Base-by-base conservation (phyloP, 768 basidiomycete species). In the Coprinellus aureogranulatus region DNA sequence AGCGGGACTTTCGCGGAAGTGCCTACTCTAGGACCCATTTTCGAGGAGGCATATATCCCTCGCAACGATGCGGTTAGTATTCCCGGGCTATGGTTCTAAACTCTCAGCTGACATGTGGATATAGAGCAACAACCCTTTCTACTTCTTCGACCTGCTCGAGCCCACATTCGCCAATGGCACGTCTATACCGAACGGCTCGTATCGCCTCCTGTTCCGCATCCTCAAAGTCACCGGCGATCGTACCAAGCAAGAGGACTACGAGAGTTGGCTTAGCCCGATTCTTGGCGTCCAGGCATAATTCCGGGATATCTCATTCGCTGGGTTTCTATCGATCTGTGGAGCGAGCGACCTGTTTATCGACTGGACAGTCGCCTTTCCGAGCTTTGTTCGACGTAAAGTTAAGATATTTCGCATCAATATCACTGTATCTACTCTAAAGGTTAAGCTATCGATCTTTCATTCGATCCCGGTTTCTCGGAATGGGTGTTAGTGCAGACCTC, bases 21-120 rank as follows among this genome's bases (percentile, higher is more conserved):
- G 41, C 65, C 70, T 59, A 69, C 79, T 34, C n/a, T 86, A n/a
- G 85, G 85, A 14, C 68, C 78, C 16, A 62, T 88, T 4, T 72
- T 70, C 34, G 77, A 82, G 56, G 62, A 74, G 11, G 74, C 78
- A 55, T 85, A 77, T 65, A 62, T 79, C 37, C 66, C 79, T 11
- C 75, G 86, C 40, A 81, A 81, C 65, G 67, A 71, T 51, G 73
- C 76, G 52, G 77, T 81, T 66, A 28, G 77, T 26, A 46, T 41
- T 27, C 26, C 25, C 8, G 11, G 12, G 18, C 31, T 9, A 4
- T 49, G 18, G 11, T 14, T 14, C 44, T 8, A 22, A 16, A 10
- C 34, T 45, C 34, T n/a, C n/a, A n/a, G n/a, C 18, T 41, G 18
- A 34, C 14, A 22, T n/a, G 26, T 52, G 28, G 52, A 53, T 70